Conservation (phyloP, 805 yeast species). For the Candida insectalens region DNA sequence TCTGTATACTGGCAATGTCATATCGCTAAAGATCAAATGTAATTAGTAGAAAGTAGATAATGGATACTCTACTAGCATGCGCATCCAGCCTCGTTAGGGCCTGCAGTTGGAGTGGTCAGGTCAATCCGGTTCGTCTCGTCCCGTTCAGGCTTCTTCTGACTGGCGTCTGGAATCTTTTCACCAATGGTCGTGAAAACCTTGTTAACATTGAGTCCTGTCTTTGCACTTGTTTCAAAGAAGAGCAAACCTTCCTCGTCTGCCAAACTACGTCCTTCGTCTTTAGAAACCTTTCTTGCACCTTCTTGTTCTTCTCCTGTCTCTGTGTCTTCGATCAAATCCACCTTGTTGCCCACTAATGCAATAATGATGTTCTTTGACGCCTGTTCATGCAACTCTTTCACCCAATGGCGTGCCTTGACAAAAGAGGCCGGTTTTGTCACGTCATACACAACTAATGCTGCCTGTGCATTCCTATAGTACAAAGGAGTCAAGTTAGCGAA, state of each 20-base stretch:
- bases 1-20: neutral
- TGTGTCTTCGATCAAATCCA: slow-evolving; percentile 56
- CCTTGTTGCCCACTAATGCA: slow-evolving; percentile 90
- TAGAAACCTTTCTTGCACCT: slow-evolving; percentile 63
- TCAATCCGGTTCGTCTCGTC: slow-evolving; percentile 22
- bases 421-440: slow-evolving; percentile 92
- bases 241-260: slow-evolving; percentile 88
- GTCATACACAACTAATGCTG: slow-evolving; percentile 93
- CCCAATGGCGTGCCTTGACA: slow-evolving; percentile 97
- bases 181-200: slow-evolving; percentile 91
- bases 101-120: slow-evolving; percentile 25
- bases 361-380: slow-evolving; percentile 87
- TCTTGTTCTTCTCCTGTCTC: slow-evolving; percentile 40
- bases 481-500: slow-evolving; percentile 94
- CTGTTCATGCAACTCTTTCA: slow-evolving; percentile 88
- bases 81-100: slow-evolving; percentile 22
- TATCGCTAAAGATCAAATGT: neutral
- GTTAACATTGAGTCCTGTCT: slow-evolving; percentile 79
- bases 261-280: slow-evolving; percentile 76
- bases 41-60: neutral
- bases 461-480: slow-evolving; percentile 96
- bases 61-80: slow-evolving; percentile 19
- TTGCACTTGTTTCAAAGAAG: slow-evolving; percentile 93
- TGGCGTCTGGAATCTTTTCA: slow-evolving; percentile 57
- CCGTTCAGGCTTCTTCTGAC: slow-evolving; percentile 5